Conservation (phyloP, 73 alveolate genomes). For the Tetrahymena borealis region DNA sequence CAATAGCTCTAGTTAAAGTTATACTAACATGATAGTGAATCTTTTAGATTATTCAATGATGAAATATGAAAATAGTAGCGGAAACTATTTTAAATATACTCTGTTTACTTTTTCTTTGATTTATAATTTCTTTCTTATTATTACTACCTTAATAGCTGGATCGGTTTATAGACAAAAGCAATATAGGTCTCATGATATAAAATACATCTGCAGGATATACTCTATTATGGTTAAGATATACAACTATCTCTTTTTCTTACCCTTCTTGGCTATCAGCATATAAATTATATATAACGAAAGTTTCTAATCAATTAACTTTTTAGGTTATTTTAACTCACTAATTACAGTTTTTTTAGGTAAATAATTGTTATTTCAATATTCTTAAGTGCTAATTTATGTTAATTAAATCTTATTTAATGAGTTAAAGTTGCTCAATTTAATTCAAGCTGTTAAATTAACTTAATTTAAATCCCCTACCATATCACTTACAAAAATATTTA, state of each 20-base stretch:
- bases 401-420: too few species aligned
- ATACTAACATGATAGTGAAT: background rate
- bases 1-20: background rate
- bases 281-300: background rate
- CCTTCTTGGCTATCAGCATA: background rate
- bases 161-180: background rate
- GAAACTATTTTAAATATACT: background rate
- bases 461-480: too few species aligned
- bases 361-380: too few species aligned
- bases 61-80: background rate
- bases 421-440: too few species aligned
- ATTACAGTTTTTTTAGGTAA: background rate
- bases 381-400: too few species aligned
- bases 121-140: background rate
- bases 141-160: background rate
- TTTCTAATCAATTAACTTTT: background rate
- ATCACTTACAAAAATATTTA: too few species aligned
- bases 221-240: background rate
- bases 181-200: background rate
- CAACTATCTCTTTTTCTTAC: background rate
- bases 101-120: background rate
- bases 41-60: background rate
- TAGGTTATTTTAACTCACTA: background rate
- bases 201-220: background rate
- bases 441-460: too few species aligned